These are phyloP conservation scores for Rhodotorula sphaerocarpa DNA, from an alignment of 768 basidiomycete genomes.

Conservation along the genomic window DNA sequence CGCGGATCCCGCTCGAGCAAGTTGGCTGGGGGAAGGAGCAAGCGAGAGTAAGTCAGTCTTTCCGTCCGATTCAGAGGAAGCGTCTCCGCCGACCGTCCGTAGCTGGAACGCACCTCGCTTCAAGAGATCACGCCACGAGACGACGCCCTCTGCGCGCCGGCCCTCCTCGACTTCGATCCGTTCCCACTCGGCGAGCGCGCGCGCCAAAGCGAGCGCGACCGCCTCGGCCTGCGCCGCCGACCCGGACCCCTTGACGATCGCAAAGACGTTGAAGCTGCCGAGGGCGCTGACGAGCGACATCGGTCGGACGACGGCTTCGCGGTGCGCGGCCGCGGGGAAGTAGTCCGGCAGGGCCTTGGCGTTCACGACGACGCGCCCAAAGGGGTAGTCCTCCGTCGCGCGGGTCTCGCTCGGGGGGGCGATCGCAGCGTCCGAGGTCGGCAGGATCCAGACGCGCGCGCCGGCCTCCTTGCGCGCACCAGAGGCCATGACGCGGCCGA, in stretches of 20 bases:
- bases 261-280: conserved; percentile 69
- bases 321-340: conserved; percentile 65
- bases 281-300: conserved; percentile 72
- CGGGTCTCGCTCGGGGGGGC: too few species aligned
- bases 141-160: conserved; percentile 55
- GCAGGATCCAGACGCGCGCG: conserved; percentile 87
- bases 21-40: conserved; percentile 53
- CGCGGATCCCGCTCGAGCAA: conserved; percentile 83
- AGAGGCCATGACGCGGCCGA: conserved; percentile 74
- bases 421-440: conserved; percentile 18
- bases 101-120: conserved; percentile 56
- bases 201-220: conserved; percentile 49
- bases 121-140: conserved; percentile 58
- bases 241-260: conserved; percentile 74
- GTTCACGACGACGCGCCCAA: conserved; percentile 63
- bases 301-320: conserved; percentile 73
- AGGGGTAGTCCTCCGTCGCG: background rate
- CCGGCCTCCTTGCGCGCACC: conserved; percentile 83
- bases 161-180: conserved; percentile 29
- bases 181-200: conserved; percentile 41
- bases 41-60: background rate
- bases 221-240: conserved; percentile 86
- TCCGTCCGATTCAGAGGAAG: too few species aligned
- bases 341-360: conserved; percentile 67
- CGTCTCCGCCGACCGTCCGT: too few species aligned